Evolutionary conservation across 2,329 filamentous ascomycete genomes (phyloP), one percentile per base, ranked within the genome.

Genomic region (Apiospora koreana): DNA sequence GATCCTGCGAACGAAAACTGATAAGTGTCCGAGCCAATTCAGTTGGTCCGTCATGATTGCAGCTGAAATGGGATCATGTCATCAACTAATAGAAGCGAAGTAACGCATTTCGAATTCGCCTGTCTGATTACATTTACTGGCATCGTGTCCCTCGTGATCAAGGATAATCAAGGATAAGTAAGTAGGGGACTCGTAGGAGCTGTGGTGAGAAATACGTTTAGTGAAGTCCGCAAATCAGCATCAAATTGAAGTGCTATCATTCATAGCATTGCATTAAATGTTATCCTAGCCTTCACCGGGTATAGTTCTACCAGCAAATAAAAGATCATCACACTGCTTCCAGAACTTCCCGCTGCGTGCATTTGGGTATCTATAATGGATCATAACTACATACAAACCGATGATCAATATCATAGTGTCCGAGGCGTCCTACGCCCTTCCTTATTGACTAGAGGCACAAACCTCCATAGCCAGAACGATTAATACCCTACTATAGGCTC

Each of bases 401-500:
- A 38, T 35, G 9, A 62, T 62, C 7, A 38, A 38, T 35, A 8
- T 8, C 28, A 38, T n/a, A 9, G 23, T n/a, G 31, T 38, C 54
- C 54, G 21, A 62, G 25, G 38, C 54, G 21, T 31, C 54, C 16
- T 43, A 12, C 41, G 41, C 41, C 8, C 23, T n/a, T 21, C 31
- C 21, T n/a, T 31, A 25, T 38, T 62, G 9, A 10, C 31, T 10
- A 38, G 28, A 38, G 18, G 21, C 8, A 18, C 28, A 12, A n/a
- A 12, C 38, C 31, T 62, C 54, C 21, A n/a, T 7, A 16, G 41
- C 41, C 41, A 41, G 9, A 10, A 8, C 21, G 54, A 23, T 35
- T 41, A 68, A 25, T 73, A 69, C 46, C 70, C 72, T 23, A 72
- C 58, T 35, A 73, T 62, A 16, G 72, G 67, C 67, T 83, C 83